Evolutionary conservation across 345 rosid species (phyloP), one percentile per base, ranked within the genome.

Genomic region (Capsella bursapastoris): DNA sequence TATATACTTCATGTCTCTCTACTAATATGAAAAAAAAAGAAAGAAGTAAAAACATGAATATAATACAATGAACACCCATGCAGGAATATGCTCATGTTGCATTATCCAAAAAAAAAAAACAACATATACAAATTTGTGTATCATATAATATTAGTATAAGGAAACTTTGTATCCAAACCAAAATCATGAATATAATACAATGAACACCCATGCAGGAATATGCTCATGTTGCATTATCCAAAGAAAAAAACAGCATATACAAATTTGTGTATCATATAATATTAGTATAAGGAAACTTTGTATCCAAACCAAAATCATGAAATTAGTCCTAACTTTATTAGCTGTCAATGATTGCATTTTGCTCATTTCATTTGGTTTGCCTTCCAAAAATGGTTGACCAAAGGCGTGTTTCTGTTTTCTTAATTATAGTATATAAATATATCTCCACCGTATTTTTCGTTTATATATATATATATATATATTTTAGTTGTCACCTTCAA

Each of bases 341-440:
- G 34, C 50, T 61, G 66, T 41, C 66, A 41, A 41, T 61, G 66
- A 61, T 41, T 61, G 51, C 66, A 41, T 25, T 27, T 41, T 41
- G 35, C 32, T 25, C 31, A 16, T 60, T 37, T 18, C 25, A 16
- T 60, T 34, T 34, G 37, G 25, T 22, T 25, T 25, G 31, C 65
- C 34, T 41, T 61, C 50, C 8, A 40, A 7, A 22, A 60, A 61
- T 13, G 12, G 66, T 61, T 61, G 66, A 61, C 66, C 35, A 25
- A 43, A 25, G 34, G 18, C 50, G 47, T 61, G 12, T 41, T 61
- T 41, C 37, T 61, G 34, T 25, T 61, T 12, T 25, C 4, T 11
- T 3, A 38, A 60, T 28, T 37, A 28, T 28, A 9, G 16, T 18
- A 40, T 40, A 58, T 58, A 22, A 22, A 22, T 22, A 22, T 34